Percentiles rank a stretch among this genome's conserved stretches.
phyloP scores from a whole-genome alignment of 768 basidiomycete genomes.

The Austroboletus eburneus region DNA sequence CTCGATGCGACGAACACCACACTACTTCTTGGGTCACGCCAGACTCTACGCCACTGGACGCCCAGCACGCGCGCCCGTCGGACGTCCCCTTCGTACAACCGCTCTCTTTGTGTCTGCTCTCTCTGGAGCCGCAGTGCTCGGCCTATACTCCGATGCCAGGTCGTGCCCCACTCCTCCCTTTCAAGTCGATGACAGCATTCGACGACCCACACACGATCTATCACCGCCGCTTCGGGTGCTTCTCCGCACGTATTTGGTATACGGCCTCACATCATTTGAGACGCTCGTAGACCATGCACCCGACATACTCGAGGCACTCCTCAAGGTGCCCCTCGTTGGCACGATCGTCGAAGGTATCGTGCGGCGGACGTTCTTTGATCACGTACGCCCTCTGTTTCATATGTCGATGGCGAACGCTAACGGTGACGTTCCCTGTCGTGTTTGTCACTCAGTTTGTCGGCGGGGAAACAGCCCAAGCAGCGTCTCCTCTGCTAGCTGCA shows the following conservation, averaged over 20 bases:
- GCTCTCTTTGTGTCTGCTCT: slow-evolving; percentile 17
- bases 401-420: not conserved
- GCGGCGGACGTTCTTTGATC: slow-evolving; percentile 79
- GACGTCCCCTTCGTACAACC: slow-evolving; percentile 7
- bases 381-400: slow-evolving; percentile 40
- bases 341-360: slow-evolving; percentile 66
- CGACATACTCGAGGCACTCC: slow-evolving; percentile 48
- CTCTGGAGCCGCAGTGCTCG: slow-evolving; percentile 15
- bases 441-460: slow-evolving; percentile 69
- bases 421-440: not conserved
- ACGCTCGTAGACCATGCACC: slow-evolving; percentile 74
- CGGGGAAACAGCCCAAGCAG: slow-evolving; percentile 71
- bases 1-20: slow-evolving; percentile 9
- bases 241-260: slow-evolving; percentile 76
- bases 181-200: not conserved
- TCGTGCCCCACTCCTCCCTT: slow-evolving; percentile 23
- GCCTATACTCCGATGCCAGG: slow-evolving; percentile 24
- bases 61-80: slow-evolving; percentile 1
- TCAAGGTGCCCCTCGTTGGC: slow-evolving; percentile 50
- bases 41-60: slow-evolving; percentile 8
- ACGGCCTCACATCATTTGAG: slow-evolving; percentile 75
- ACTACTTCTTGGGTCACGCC: no score
- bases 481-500: slow-evolving; percentile 57
- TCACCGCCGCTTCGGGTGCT: slow-evolving; percentile 37
- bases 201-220: not conserved